A percentile compares a stretch with the other conserved stretches of the same genome.
phyloP scores from a whole-genome alignment of 1,284 basidiomycete genomes.

The Violaceomyces palustris region DNA sequence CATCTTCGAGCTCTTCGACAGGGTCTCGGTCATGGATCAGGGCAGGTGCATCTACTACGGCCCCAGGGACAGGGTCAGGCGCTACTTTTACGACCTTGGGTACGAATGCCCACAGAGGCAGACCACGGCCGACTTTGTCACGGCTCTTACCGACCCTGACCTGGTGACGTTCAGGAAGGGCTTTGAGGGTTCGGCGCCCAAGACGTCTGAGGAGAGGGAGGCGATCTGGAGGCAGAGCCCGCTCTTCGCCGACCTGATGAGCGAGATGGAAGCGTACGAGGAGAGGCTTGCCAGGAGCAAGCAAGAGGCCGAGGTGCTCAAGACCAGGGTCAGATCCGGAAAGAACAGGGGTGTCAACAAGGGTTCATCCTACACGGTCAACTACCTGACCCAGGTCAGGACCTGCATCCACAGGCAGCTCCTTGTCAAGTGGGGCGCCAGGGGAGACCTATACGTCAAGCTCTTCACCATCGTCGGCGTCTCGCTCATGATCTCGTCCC shows the following conservation, averaged over 20 bases:
- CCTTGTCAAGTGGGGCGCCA: constrained; percentile 35
- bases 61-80: constrained; percentile 28
- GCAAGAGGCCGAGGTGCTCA: constrained; percentile 23
- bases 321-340: constrained; percentile 17
- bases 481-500: constrained; percentile 29
- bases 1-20: constrained; percentile 40
- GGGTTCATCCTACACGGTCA: constrained; percentile 33
- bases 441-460: constrained; percentile 32
- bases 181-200: constrained; percentile 55
- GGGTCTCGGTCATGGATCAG: constrained; percentile 37
- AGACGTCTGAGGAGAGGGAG: constrained; percentile 40
- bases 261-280: constrained; percentile 41
- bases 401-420: constrained; percentile 36
- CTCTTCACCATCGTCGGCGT: constrained; percentile 41
- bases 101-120: constrained; percentile 33
- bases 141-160: constrained; percentile 61
- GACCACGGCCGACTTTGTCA: constrained; percentile 58
- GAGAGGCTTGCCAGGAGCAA: constrained; percentile 16
- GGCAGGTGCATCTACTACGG: constrained; percentile 54
- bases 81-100: constrained; percentile 42
- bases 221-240: constrained; percentile 26
- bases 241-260: constrained; percentile 23
- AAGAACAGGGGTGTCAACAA: constrained; percentile 40
- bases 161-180: constrained; percentile 61
- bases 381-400: constrained; percentile 30